Conservation (phyloP, 2,329 filamentous ascomycete species). For the Xylaria sp. region DNA sequence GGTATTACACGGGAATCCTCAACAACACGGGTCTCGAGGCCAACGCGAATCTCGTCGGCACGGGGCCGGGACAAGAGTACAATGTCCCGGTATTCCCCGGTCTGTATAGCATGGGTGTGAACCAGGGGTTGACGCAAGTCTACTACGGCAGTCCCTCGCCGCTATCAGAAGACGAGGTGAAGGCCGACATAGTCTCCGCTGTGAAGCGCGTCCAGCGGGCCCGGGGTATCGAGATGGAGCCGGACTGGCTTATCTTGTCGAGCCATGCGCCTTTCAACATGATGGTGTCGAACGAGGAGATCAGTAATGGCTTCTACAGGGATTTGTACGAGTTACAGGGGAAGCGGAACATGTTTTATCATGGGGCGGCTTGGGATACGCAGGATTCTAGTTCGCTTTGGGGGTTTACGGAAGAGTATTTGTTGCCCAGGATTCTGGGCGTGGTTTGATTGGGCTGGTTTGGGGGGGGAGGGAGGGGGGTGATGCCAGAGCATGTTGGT, state of each 20-base stretch:
- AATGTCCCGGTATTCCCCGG: conserved; percentile 10
- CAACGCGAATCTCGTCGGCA: conserved; percentile 20
- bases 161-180: conserved; percentile 9
- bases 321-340: conserved; percentile 9
- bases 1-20: conserved; percentile 25
- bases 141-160: conserved; percentile 10
- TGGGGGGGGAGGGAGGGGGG: background rate
- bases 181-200: conserved; percentile 4
- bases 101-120: background rate
- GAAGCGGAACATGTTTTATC: conserved; percentile 12
- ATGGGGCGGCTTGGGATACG: conserved; percentile 13
- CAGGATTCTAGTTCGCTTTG: conserved; percentile 3
- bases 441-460: background rate
- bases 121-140: conserved; percentile 3
- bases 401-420: background rate
- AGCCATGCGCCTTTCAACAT: conserved; percentile 17
- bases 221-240: background rate
- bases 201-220: conserved; percentile 4
- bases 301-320: conserved; percentile 9
- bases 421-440: background rate
- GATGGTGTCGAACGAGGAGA: conserved; percentile 17
- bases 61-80: conserved; percentile 2
- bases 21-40: conserved; percentile 26
- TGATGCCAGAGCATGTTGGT: background rate
- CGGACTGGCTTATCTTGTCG: conserved; percentile 12